Evolutionary conservation across 2,329 filamentous ascomycete species (phyloP).

Genomic region (Orbilia ellipsospora): DNA sequence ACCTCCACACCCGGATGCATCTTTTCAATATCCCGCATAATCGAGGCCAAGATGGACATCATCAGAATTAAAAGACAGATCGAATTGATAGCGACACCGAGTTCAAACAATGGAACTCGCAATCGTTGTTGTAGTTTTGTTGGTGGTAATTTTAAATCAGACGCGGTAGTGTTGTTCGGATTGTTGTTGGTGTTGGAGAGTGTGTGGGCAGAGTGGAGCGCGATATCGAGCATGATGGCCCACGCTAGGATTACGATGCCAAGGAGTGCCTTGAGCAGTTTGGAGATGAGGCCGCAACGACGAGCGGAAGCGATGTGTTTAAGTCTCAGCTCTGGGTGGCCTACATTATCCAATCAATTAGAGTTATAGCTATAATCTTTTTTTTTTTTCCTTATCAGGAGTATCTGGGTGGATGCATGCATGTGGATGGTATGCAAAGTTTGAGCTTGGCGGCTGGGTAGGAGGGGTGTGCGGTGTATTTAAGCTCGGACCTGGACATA

Average conservation of each 20-base stretch:
- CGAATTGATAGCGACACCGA: no score
- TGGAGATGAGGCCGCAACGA: background rate
- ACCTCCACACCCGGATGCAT: background rate
- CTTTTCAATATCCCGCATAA: background rate
- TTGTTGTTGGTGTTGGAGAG: background rate
- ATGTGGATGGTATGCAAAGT: background rate
- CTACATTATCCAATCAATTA: background rate
- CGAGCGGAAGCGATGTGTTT: background rate
- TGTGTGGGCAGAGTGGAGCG: background rate
- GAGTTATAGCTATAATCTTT: no score
- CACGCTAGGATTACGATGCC: background rate
- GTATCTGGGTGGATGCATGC: no score
- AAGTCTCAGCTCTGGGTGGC: slow-evolving; percentile 11
- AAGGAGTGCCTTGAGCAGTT: background rate
- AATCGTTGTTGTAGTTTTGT: no score
- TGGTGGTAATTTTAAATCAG: no score
- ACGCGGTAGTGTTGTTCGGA: no score
- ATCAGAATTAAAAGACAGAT: background rate
- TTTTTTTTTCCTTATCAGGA: no score
- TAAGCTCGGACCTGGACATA: background rate
- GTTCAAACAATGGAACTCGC: no score
- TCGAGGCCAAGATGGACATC: background rate
- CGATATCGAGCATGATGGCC: background rate
- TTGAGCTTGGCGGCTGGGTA: background rate
- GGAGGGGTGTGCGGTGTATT: background rate